Evolutionary conservation across 2,329 filamentous ascomycete species (phyloP).

Genomic region (Mycosphaerelloides madeirae): DNA sequence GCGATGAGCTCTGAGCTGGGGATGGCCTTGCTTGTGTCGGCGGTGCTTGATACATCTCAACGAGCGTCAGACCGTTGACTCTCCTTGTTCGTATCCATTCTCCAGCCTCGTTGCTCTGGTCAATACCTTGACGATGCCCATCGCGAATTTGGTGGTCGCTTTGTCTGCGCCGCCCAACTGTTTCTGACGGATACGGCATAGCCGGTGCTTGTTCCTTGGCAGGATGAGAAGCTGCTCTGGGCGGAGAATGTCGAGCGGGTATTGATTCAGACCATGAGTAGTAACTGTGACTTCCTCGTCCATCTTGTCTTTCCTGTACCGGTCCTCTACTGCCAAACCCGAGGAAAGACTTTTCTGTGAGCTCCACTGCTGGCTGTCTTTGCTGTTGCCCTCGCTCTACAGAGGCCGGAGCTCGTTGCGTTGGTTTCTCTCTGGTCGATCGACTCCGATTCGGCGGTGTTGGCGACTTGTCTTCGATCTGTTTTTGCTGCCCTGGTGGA

Average conservation of each 20-base stretch:
- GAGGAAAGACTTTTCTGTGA: slow-evolving; percentile 34
- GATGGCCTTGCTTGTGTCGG: neutral
- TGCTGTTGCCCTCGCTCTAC: neutral
- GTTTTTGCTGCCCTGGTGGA: neutral
- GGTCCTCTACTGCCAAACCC: slow-evolving; percentile 36
- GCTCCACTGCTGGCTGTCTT: slow-evolving; percentile 27
- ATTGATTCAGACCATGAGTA: slow-evolving; percentile 43
- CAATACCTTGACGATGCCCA: too few species aligned
- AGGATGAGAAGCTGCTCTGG: neutral
- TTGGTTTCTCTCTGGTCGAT: too few species aligned
- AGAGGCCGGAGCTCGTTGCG: neutral
- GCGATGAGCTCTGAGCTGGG: neutral
- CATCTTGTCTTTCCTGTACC: slow-evolving; percentile 13
- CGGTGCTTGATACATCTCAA: slow-evolving; percentile 2
- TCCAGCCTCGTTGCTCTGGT: neutral
- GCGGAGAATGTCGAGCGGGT: neutral
- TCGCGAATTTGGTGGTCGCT: neutral
- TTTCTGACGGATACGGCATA: too few species aligned
- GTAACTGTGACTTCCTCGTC: slow-evolving; percentile 30
- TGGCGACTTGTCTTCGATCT: neutral
- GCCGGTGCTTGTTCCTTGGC: too few species aligned
- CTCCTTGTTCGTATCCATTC: neutral
- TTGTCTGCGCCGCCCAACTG: too few species aligned
- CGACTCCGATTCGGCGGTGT: neutral
- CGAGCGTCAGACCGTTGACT: neutral